Percentiles rank a stretch among this genome's conserved stretches.
These are phyloP conservation scores for Cymbidium sinense DNA, from an alignment of 106 monocot genomes.

Conservation along the genomic window DNA sequence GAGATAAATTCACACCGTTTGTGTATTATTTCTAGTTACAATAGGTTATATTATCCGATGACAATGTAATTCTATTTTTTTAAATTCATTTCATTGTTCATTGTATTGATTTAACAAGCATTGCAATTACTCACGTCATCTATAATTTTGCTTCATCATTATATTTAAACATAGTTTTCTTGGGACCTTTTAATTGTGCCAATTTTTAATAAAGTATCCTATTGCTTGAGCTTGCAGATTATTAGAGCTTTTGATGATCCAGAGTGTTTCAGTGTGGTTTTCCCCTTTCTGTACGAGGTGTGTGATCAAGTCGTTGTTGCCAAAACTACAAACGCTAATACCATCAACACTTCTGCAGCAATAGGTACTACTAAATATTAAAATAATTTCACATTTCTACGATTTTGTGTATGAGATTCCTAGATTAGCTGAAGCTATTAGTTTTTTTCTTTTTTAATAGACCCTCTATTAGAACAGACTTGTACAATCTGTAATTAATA, in stretches of 20 bases:
- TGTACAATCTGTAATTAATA: background rate
- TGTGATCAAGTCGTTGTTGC: conserved; percentile 27
- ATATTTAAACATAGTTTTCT: background rate
- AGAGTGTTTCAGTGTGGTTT: conserved; percentile 44
- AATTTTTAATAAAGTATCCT: background rate
- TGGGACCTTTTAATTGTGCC: background rate
- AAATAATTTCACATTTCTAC: background rate
- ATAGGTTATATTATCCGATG: background rate
- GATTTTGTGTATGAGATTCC: background rate
- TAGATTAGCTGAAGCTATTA: background rate
- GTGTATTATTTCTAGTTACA: background rate
- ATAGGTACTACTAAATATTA: conserved; percentile 26
- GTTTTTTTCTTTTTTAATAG: background rate
- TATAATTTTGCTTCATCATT: background rate
- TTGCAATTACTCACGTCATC: background rate
- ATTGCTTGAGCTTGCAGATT: conserved; percentile 43
- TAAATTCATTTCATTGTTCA: background rate
- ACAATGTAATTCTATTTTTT: background rate
- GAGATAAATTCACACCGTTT: background rate
- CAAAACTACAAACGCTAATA: conserved; percentile 19
- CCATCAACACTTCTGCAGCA: background rate
- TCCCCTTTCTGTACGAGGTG: conserved; percentile 59
- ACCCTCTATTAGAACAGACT: background rate
- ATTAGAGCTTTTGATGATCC: conserved; percentile 58
- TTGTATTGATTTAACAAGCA: background rate